phyloP scores from a whole-genome alignment of 2,329 filamentous ascomycete species.

The Trichoderma arundinaceum region DNA sequence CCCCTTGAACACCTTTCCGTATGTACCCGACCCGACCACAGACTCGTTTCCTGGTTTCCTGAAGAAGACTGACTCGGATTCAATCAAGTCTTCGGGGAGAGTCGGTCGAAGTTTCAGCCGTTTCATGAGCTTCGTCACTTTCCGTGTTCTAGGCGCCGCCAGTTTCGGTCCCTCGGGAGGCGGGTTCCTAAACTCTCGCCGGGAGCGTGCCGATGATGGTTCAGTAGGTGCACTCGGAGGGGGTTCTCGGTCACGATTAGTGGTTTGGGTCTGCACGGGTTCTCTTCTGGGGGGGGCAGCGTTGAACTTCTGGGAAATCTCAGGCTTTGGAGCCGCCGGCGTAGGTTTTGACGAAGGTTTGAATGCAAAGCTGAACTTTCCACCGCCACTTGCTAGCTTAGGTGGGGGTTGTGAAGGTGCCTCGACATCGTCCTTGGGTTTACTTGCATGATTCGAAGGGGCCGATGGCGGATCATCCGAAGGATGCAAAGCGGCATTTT shows the following conservation, averaged over 20 bases:
- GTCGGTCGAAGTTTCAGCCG: slow-evolving; percentile 73
- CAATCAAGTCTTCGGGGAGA: slow-evolving; percentile 72
- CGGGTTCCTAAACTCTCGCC: slow-evolving; percentile 43
- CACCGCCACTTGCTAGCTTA: slow-evolving; percentile 56
- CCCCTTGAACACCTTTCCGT: slow-evolving; percentile 95
- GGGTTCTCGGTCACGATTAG: slow-evolving; percentile 52
- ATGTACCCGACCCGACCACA: slow-evolving; percentile 92
- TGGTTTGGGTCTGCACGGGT: slow-evolving; percentile 34
- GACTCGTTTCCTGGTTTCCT: slow-evolving; percentile 97
- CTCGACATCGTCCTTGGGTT: slow-evolving; percentile 57
- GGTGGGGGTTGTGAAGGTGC: slow-evolving; percentile 53
- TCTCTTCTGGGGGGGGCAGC: slow-evolving; percentile 60
- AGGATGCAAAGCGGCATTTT: background rate
- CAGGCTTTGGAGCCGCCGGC: slow-evolving; percentile 64
- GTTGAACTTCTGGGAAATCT: slow-evolving; percentile 73
- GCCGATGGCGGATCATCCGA: slow-evolving; percentile 12
- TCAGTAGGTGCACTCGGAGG: slow-evolving; percentile 59
- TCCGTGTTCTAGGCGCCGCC: slow-evolving; percentile 60
- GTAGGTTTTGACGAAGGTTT: slow-evolving; percentile 71
- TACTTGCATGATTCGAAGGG: slow-evolving; percentile 15
- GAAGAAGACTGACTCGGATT: slow-evolving; percentile 89
- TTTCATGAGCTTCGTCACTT: slow-evolving; percentile 71
- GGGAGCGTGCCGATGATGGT: slow-evolving; percentile 55
- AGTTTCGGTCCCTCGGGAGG: slow-evolving; percentile 46
- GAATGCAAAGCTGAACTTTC: slow-evolving; percentile 91